phyloP scores from a whole-genome alignment of 2,329 filamentous ascomycete genomes.

The Curvularia spicifera region DNA sequence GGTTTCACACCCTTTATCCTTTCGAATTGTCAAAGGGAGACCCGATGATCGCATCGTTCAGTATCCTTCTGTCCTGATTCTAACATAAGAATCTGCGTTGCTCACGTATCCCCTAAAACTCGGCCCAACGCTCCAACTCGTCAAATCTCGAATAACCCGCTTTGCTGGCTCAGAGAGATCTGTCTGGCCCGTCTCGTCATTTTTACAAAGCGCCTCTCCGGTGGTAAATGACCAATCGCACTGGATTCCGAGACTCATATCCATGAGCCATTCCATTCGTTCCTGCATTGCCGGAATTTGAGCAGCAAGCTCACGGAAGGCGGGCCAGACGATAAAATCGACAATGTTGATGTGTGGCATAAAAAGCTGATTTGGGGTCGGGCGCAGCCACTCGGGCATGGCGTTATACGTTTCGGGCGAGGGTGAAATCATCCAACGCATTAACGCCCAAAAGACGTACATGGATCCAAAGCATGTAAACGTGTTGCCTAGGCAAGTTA shows the following conservation, averaged over 20 bases:
- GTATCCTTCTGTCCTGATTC: conserved; percentile 27
- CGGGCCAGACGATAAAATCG: conserved; percentile 34
- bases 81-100: conserved; percentile 34
- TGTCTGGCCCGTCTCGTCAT: conserved; percentile 22
- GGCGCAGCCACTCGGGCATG: conserved; percentile 35
- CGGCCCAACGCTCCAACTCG: conserved; percentile 32
- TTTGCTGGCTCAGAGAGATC: conserved; percentile 28
- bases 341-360: conserved; percentile 36
- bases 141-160: conserved; percentile 20
- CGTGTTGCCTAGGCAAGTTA: conserved; percentile 23
- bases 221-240: conserved; percentile 29
- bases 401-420: conserved; percentile 31
- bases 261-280: conserved; percentile 35
- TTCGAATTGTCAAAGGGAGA: background rate
- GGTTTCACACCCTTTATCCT: background rate
- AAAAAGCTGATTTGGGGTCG: conserved; percentile 36
- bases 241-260: conserved; percentile 25
- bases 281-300: conserved; percentile 36
- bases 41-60: background rate
- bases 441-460: conserved; percentile 33
- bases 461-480: conserved; percentile 36
- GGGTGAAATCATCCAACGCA: conserved; percentile 37
- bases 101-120: conserved; percentile 33
- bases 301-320: conserved; percentile 33
- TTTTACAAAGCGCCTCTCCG: conserved; percentile 17